These are phyloP conservation scores for Umbilicus rupestris DNA, from an alignment of 164 flowering plant genomes.

Conservation along the genomic window DNA sequence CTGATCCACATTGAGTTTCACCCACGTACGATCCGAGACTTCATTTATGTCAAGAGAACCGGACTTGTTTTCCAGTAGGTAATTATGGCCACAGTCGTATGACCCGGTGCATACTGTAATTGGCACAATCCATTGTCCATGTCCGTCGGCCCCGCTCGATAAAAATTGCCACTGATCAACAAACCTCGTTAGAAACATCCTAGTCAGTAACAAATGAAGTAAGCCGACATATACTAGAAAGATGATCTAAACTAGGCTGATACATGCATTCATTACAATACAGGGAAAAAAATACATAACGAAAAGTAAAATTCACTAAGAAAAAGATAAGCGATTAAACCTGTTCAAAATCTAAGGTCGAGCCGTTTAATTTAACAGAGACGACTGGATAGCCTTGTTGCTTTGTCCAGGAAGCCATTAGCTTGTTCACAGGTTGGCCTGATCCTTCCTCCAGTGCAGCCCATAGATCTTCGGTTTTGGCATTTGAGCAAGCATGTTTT, in stretches of 20 bases:
- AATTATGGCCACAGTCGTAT: conserved; percentile 50
- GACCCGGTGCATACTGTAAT: conserved; percentile 74
- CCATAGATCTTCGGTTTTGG: conserved; percentile 95
- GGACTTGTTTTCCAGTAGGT: conserved; percentile 41
- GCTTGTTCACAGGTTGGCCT: conserved; percentile 73
- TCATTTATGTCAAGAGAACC: conserved; percentile 36
- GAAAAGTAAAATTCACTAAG: background rate
- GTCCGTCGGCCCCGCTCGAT: conserved; percentile 65
- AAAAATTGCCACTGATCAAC: conserved; percentile 59
- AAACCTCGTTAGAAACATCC: background rate
- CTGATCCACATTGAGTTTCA: conserved; percentile 82
- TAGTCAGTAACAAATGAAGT: too few species aligned
- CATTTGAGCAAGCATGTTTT: conserved; percentile 66
- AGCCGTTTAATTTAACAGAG: conserved; percentile 47
- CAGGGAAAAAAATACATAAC: background rate
- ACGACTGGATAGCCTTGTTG: conserved; percentile 94
- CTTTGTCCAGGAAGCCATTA: conserved; percentile 95
- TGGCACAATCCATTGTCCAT: conserved; percentile 94
- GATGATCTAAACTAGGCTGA: too few species aligned
- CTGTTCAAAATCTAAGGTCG: conserved; percentile 82
- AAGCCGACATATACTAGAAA: too few species aligned
- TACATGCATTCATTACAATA: too few species aligned
- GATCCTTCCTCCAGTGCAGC: conserved; percentile 81
- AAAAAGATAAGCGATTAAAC: conserved; percentile 21
- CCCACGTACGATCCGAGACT: conserved; percentile 39